Conservation (phyloP, 352 stramenopile species). For the Thraustotheca clavata region DNA sequence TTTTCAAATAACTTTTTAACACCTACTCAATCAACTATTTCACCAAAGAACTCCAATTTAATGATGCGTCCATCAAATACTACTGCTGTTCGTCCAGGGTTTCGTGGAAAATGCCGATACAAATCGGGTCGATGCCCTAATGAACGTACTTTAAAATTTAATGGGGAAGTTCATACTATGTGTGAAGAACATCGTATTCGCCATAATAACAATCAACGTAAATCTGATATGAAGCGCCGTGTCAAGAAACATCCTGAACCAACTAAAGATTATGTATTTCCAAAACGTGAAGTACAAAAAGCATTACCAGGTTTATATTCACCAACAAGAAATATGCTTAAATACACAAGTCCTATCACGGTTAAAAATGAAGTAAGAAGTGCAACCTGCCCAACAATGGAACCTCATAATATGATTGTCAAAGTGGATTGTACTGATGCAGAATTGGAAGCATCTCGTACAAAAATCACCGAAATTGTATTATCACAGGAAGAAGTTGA, state of each 20-base stretch:
- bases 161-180: constrained; percentile 22
- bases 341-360: not conserved
- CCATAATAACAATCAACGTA: constrained; percentile 21
- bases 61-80: not conserved
- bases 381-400: too few species aligned
- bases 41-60: not conserved
- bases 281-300: not conserved
- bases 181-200: constrained; percentile 22
- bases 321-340: not conserved
- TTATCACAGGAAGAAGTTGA: not conserved
- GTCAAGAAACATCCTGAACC: constrained; percentile 17
- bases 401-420: too few species aligned
- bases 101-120: constrained; percentile 18
- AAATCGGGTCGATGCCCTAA: constrained; percentile 19
- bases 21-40: not conserved
- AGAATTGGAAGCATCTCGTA: not conserved
- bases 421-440: not conserved
- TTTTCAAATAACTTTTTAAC: not conserved
- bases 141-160: constrained; percentile 21
- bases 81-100: not conserved
- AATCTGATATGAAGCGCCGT: constrained; percentile 18
- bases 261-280: not conserved
- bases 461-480: not conserved
- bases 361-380: too few species aligned
- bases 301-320: not conserved